These are phyloP conservation scores for Pseudogymnoascus sp. DNA, from an alignment of 2,329 filamentous ascomycete species.

Conservation along the genomic window DNA sequence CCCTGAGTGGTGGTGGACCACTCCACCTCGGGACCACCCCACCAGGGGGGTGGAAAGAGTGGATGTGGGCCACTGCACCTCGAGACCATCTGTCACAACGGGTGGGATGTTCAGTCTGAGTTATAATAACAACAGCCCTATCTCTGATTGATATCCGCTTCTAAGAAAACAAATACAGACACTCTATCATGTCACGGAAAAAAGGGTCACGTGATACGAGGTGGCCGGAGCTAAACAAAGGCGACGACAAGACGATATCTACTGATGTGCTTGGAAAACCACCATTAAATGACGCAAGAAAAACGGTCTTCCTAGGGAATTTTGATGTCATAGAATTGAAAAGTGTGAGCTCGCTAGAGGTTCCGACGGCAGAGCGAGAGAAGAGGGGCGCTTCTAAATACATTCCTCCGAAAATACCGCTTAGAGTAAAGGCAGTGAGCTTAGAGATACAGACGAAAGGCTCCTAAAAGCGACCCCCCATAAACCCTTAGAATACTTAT, in stretches of 20 bases:
- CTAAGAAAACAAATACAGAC: background rate
- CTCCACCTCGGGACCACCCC: background rate
- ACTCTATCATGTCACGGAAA: background rate
- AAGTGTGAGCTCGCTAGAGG: background rate
- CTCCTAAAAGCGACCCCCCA: background rate
- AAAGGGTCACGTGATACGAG: background rate
- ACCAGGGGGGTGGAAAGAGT: background rate
- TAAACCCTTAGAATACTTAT: slow-evolving; percentile 11
- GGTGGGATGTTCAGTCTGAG: background rate
- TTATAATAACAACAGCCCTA: background rate
- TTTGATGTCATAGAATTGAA: background rate
- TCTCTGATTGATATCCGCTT: background rate
- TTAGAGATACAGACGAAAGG: background rate
- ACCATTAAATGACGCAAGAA: background rate
- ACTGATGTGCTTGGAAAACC: background rate
- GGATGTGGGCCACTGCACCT: background rate
- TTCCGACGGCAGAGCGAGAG: background rate
- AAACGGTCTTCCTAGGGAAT: background rate
- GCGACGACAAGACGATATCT: background rate
- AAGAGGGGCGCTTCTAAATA: background rate
- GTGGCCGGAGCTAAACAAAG: background rate
- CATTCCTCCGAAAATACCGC: background rate
- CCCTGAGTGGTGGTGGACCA: background rate
- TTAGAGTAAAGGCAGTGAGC: background rate
- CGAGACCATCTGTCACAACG: background rate